Conservation (phyloP, 257 asterid species). For the Solanum peruvianum region DNA sequence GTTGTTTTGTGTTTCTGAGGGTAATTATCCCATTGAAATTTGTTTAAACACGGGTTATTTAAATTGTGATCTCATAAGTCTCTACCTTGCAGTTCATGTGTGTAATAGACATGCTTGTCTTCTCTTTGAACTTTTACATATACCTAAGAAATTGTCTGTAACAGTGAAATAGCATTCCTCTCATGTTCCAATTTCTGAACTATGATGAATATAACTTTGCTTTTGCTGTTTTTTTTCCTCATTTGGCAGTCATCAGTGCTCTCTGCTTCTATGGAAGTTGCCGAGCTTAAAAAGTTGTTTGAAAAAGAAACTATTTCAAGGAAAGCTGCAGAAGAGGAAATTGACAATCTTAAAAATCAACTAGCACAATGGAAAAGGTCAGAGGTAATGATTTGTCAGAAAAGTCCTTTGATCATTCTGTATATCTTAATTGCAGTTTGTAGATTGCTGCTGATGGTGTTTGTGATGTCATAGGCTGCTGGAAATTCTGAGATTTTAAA, state of each 20-base stretch:
- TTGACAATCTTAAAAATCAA: constrained; percentile 38
- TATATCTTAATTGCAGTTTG: neutral
- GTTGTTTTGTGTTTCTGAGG: neutral
- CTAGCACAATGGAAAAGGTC: constrained; percentile 40
- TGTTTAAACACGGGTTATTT: neutral
- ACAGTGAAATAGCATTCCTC: neutral
- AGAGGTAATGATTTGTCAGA: constrained; percentile 37
- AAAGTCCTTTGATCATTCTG: neutral
- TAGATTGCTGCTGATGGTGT: constrained; percentile 7
- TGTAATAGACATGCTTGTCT: neutral
- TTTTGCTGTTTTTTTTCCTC: neutral
- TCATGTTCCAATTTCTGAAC: neutral
- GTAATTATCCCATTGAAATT: neutral
- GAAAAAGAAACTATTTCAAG: constrained; percentile 48
- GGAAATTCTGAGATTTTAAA: constrained; percentile 49
- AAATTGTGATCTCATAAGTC: neutral
- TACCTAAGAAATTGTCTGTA: neutral
- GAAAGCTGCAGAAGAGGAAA: constrained; percentile 64
- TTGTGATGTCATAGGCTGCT: constrained; percentile 31
- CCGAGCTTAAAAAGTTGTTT: constrained; percentile 45
- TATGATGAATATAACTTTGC: neutral
- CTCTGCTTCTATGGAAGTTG: constrained; percentile 36
- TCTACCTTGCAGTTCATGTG: neutral
- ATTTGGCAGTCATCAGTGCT: constrained; percentile 29
- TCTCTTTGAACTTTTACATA: neutral